A percentile compares a stretch with the other conserved stretches of the same genome.
Evolutionary conservation across 257 asterid species (phyloP).

Genomic region (Ballota nigra): DNA sequence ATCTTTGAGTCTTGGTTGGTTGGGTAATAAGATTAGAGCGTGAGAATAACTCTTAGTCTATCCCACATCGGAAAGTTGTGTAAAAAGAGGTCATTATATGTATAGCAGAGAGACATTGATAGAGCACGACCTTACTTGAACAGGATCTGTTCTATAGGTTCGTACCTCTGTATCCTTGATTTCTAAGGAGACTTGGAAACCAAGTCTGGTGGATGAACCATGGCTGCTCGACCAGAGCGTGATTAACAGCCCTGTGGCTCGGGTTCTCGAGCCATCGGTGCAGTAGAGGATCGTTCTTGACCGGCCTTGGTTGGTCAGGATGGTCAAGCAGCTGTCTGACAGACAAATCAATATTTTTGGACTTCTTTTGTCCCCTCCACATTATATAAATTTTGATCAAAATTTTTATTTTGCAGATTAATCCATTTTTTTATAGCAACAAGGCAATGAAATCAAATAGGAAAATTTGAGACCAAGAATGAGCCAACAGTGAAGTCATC

Average conservation of each 20-base stretch:
- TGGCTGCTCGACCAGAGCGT: conserved; percentile 27
- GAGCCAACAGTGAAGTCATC: too few relatives aligned
- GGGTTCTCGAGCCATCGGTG: too few relatives aligned
- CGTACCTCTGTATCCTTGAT: conserved; percentile 2
- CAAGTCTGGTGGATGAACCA: conserved; percentile 25
- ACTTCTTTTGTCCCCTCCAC: too few relatives aligned
- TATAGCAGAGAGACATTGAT: rapidly evolving
- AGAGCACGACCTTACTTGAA: not conserved
- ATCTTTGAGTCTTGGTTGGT: too few relatives aligned
- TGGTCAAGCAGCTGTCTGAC: conserved; percentile 22
- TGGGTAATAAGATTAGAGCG: too few relatives aligned
- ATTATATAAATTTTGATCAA: too few relatives aligned
- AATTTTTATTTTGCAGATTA: too few relatives aligned
- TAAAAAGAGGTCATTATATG: not conserved
- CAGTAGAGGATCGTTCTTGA: conserved; percentile 7
- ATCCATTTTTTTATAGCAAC: too few relatives aligned
- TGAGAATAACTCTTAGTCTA: too few relatives aligned
- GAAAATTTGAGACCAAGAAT: too few relatives aligned
- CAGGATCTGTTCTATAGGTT: not conserved
- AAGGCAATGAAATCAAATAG: too few relatives aligned
- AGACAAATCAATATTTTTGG: too few relatives aligned
- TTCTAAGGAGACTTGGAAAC: conserved; percentile 24
- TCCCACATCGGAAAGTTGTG: not conserved
- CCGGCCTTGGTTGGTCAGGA: not conserved
- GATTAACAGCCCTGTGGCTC: conserved; percentile 10